phyloP scores from a whole-genome alignment of 148 eudicot species.

The Vaccinium corymbosum region DNA sequence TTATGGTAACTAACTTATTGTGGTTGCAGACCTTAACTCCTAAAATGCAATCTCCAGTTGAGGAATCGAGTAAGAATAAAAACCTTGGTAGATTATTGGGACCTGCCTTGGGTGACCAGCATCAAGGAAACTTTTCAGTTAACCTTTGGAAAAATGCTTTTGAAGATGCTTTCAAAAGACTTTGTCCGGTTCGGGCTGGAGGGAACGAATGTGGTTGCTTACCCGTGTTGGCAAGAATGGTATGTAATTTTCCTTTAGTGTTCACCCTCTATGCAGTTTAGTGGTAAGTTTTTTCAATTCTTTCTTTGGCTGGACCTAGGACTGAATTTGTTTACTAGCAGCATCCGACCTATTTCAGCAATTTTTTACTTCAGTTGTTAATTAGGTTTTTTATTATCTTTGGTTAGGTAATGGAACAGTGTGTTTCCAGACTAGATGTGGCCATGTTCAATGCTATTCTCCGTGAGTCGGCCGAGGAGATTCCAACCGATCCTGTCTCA shows the following conservation, averaged over 20 bases:
- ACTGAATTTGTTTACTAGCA: neutral
- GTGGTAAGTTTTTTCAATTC: neutral
- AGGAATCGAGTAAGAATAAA: slow-evolving; percentile 39
- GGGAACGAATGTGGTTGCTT: slow-evolving; percentile 93
- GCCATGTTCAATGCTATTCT: slow-evolving; percentile 98
- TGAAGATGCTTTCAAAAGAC: slow-evolving; percentile 64
- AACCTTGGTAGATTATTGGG: slow-evolving; percentile 46
- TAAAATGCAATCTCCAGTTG: slow-evolving; percentile 71
- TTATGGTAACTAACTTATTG: slow-evolving; percentile 14
- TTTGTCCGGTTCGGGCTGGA: slow-evolving; percentile 88
- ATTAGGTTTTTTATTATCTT: neutral
- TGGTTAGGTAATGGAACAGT: slow-evolving; percentile 84
- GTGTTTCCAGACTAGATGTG: slow-evolving; percentile 75
- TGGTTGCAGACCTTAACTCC: slow-evolving; percentile 72
- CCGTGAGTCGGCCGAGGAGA: slow-evolving; percentile 80
- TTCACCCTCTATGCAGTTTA: neutral
- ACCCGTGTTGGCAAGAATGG: slow-evolving; percentile 77
- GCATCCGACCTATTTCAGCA: neutral
- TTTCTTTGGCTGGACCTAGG: neutral
- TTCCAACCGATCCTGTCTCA: slow-evolving; percentile 91
- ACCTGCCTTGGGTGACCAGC: slow-evolving; percentile 66
- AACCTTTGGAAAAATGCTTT: slow-evolving; percentile 82
- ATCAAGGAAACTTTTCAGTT: slow-evolving; percentile 62
- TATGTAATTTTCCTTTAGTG: slow-evolving; percentile 18
- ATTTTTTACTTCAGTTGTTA: neutral